A percentile compares a stretch with the other conserved stretches of the same genome.
phyloP scores from a whole-genome alignment of 331 rosid genomes.

The Ulmus americana region DNA sequence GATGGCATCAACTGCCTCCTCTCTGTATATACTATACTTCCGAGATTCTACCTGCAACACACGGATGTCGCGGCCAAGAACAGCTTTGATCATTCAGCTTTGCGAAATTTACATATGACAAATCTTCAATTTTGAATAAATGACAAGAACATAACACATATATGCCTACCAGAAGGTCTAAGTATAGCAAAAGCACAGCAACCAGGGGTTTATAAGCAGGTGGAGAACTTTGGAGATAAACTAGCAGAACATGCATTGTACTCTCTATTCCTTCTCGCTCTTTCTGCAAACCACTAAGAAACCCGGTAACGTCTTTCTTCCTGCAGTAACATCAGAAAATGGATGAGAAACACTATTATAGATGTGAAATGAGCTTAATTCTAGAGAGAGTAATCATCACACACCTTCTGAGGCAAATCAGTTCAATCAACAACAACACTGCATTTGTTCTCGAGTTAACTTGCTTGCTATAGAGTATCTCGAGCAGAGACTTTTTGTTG shows the following conservation, averaged over 20 bases:
- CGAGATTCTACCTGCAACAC: slow-evolving; percentile 47
- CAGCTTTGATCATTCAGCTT: not conserved
- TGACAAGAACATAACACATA: too few species aligned
- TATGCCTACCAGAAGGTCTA: slow-evolving; percentile 44
- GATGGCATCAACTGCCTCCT: slow-evolving; percentile 52
- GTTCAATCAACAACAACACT: slow-evolving; percentile 47
- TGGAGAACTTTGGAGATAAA: slow-evolving; percentile 43
- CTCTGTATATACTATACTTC: slow-evolving; percentile 43
- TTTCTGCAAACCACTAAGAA: slow-evolving; percentile 46
- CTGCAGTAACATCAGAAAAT: slow-evolving; percentile 28
- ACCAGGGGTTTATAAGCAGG: slow-evolving; percentile 45
- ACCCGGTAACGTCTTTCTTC: slow-evolving; percentile 50
- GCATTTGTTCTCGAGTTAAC: slow-evolving; percentile 38
- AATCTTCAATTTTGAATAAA: not conserved
- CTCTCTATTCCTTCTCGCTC: slow-evolving; percentile 39
- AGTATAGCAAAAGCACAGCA: slow-evolving; percentile 61
- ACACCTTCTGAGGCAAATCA: slow-evolving; percentile 57
- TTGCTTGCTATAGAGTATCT: slow-evolving; percentile 54
- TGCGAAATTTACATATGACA: not conserved
- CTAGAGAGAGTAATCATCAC: not conserved
- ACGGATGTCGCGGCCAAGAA: slow-evolving; percentile 21
- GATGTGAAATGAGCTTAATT: not conserved
- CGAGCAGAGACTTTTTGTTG: slow-evolving; percentile 44
- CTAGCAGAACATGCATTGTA: slow-evolving; percentile 43
- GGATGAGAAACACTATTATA: not conserved